A percentile compares a stretch with the other conserved stretches of the same genome.
These are phyloP conservation scores for Musa acuminata DNA, from an alignment of 176 grass and related monocot genomes.

Conservation along the genomic window DNA sequence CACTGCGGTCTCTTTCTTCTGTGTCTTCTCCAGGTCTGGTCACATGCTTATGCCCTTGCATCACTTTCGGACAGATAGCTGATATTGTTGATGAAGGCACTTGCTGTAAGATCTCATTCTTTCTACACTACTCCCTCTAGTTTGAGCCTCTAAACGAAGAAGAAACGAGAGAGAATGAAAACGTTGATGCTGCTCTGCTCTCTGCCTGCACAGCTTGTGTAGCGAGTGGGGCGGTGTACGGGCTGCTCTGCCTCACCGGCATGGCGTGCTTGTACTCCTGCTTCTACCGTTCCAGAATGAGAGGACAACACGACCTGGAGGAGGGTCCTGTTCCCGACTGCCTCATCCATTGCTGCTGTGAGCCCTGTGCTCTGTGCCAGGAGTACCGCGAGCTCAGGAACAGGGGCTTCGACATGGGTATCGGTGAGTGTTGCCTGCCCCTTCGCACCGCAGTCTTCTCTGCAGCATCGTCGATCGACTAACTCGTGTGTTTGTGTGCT, in stretches of 20 bases:
- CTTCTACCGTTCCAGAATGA: conserved; percentile 65
- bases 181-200: background rate
- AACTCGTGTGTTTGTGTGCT: background rate
- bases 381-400: conserved; percentile 82
- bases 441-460: too few relatives aligned
- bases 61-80: conserved; percentile 87
- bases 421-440: conserved; percentile 34
- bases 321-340: conserved; percentile 69
- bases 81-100: conserved; percentile 70
- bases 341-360: conserved; percentile 79
- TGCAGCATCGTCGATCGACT: background rate
- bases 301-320: conserved; percentile 54
- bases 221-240: conserved; percentile 35
- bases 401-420: conserved; percentile 81
- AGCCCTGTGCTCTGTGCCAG: conserved; percentile 70
- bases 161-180: background rate
- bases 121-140: background rate
- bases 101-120: conserved; percentile 45
- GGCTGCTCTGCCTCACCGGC: conserved; percentile 34
- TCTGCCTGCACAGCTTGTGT: conserved; percentile 41
- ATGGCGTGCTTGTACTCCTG: conserved; percentile 83
- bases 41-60: conserved; percentile 79
- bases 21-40: conserved; percentile 41
- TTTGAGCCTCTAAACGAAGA: background rate
- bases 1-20: background rate